Evolutionary conservation across 176 grass and related monocot species (phyloP), one percentile per base, ranked within the genome.

Genomic region (Oryza meridionalis): DNA sequence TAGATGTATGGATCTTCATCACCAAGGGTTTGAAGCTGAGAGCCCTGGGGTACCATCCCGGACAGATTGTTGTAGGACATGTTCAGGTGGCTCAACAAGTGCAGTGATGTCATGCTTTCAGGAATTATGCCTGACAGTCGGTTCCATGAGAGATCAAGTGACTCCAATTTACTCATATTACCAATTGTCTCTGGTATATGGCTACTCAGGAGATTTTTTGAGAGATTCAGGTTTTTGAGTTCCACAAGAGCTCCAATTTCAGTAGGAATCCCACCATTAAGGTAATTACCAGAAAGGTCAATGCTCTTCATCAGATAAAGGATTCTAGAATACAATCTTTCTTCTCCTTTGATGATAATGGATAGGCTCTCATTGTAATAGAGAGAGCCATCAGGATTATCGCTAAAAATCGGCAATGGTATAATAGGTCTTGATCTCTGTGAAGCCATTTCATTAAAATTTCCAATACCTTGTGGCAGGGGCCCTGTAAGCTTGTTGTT

Each of bases 141-240:
- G 64, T 67, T 67, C 64, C 64, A 32, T 15, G 64, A 67, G 64
- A 67, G 64, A 67, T 67, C 64, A 67, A 67, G 64, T 0, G 26
- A 67, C 22, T 67, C 64, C 26, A 67, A 67, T 12, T 0, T 0
- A 46, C 45, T 46, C 45, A 46, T 46, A 12, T 11, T 46, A 13
- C 38, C 38, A 40, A 40, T 40, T 40, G 38, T 40, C 38, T 40
- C 4, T 6, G 63, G 63, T 7, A 31, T 53, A 6, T 44, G 43
- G 0, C 43, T 9, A 44, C 43, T 11, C 3, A 16, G 47, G 43
- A 44, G 10, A 44, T 44, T 44, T 44, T 11, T 44, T 3, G 65
- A 67, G 2, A 67, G 29, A 67, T 67, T 67, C 2, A 67, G 65
- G 29, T 16, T 17, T 6, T 33, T 67, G 65, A 67, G 65, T 9